Percentiles rank a stretch among this genome's conserved stretches.
These are phyloP conservation scores for Suillus subluteus DNA, from an alignment of 768 basidiomycete genomes.

Conservation along the genomic window DNA sequence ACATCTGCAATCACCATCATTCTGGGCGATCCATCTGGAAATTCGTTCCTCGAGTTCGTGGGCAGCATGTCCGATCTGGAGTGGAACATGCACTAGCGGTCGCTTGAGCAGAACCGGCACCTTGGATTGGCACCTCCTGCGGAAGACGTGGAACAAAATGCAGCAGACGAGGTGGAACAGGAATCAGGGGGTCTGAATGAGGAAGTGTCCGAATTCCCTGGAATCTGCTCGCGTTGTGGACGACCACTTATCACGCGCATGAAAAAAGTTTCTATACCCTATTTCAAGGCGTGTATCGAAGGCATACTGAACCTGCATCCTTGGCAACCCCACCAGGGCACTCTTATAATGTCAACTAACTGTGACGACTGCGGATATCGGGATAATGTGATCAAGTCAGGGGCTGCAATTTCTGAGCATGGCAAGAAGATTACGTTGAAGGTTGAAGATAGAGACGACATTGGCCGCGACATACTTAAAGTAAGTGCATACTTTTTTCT, in stretches of 20 bases:
- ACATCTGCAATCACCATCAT: slow-evolving; percentile 79
- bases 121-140: slow-evolving; percentile 71
- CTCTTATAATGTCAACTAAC: slow-evolving; percentile 97
- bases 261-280: slow-evolving; percentile 96
- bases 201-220: slow-evolving; percentile 88
- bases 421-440: slow-evolving; percentile 89
- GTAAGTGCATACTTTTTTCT: slow-evolving; percentile 42
- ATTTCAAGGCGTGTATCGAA: slow-evolving; percentile 76
- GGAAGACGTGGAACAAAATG: slow-evolving; percentile 30
- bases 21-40: slow-evolving; percentile 94
- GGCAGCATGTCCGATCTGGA: slow-evolving; percentile 89
- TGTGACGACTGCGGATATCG: slow-evolving; percentile 95
- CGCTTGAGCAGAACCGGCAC: slow-evolving; percentile 75
- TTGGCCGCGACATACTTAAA: slow-evolving; percentile 93
- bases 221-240: slow-evolving; percentile 87
- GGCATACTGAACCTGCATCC: not conserved
- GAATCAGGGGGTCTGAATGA: slow-evolving; percentile 58
- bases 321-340: slow-evolving; percentile 58
- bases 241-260: slow-evolving; percentile 84
- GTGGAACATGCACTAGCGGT: slow-evolving; percentile 86
- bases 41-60: slow-evolving; percentile 91
- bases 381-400: slow-evolving; percentile 97
- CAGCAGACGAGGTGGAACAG: slow-evolving; percentile 21
- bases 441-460: slow-evolving; percentile 91
- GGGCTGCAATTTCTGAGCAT: slow-evolving; percentile 82